Conservation (phyloP, 1,284 basidiomycete species). For the Boletus holoroseus region DNA sequence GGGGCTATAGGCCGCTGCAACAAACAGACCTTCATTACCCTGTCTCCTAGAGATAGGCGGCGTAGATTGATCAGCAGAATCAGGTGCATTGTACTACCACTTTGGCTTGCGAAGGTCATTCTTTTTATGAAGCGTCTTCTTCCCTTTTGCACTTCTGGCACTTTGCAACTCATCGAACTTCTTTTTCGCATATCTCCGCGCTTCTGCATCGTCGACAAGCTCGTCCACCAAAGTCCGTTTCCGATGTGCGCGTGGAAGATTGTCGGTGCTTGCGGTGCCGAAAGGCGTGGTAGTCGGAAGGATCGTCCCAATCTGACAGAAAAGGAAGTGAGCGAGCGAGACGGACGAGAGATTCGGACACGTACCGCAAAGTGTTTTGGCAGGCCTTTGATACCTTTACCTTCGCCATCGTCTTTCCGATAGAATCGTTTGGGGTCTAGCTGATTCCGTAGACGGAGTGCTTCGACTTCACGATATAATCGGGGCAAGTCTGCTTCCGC, state of each 20-base stretch:
- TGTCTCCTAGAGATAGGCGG: conserved; percentile 2
- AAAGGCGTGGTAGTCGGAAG: conserved; percentile 72
- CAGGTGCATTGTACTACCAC: conserved; percentile 47
- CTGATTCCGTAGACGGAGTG: conserved; percentile 84
- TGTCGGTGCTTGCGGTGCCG: conserved; percentile 66
- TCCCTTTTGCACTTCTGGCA: conserved; percentile 67
- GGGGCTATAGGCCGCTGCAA: background rate
- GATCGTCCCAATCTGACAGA: conserved; percentile 77
- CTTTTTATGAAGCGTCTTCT: conserved; percentile 68
- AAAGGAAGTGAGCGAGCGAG: conserved; percentile 5
- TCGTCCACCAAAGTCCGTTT: conserved; percentile 86
- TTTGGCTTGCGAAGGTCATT: conserved; percentile 58
- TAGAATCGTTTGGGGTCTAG: conserved; percentile 97
- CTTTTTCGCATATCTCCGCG: conserved; percentile 85
- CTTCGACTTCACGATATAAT: conserved; percentile 88
- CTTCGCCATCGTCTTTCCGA: conserved; percentile 75
- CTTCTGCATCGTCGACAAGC: conserved; percentile 81
- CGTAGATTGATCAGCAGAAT: conserved; percentile 8
- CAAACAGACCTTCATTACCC: background rate
- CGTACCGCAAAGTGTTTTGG: conserved; percentile 87
- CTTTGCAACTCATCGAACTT: conserved; percentile 86
- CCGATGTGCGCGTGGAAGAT: conserved; percentile 60
- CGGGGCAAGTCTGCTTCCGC: conserved; percentile 75
- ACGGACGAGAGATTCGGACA: conserved; percentile 6
- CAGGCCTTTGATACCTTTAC: conserved; percentile 78